These are phyloP conservation scores for Cercospora brassicicola DNA, from an alignment of 2,329 filamentous ascomycete genomes.

Conservation along the genomic window DNA sequence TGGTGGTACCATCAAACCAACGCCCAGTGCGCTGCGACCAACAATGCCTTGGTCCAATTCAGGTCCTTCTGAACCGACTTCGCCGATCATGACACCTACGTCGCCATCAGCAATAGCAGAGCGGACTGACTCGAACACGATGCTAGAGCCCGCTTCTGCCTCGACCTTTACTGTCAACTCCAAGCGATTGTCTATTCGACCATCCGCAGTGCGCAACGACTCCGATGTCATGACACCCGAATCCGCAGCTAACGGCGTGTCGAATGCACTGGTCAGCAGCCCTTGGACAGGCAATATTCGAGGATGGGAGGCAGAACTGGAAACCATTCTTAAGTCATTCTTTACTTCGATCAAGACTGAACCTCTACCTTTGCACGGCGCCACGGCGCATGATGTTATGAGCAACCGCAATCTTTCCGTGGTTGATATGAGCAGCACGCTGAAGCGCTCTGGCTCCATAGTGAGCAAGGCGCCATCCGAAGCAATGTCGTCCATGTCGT, in stretches of 20 bases:
- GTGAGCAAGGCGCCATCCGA: constrained; percentile 93
- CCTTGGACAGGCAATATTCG: constrained; percentile 73
- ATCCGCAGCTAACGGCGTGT: constrained; percentile 52
- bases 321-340: constrained; percentile 86
- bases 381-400: constrained; percentile 51
- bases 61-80: constrained; percentile 20
- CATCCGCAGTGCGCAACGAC: constrained; percentile 38
- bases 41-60: constrained; percentile 37
- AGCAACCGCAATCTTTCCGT: constrained; percentile 61
- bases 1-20: constrained; percentile 44
- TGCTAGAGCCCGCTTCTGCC: not conserved
- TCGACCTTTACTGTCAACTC: constrained; percentile 28
- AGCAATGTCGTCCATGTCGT: constrained; percentile 61
- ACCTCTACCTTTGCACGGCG: constrained; percentile 81
- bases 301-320: constrained; percentile 85
- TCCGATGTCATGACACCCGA: constrained; percentile 41
- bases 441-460: constrained; percentile 85
- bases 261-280: constrained; percentile 74
- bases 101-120: not conserved
- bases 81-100: constrained; percentile 10
- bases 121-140: constrained; percentile 8
- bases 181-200: constrained; percentile 48
- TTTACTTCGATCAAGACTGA: constrained; percentile 87
- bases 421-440: constrained; percentile 44
- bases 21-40: constrained; percentile 27